Evolutionary conservation across 805 yeast genomes (phyloP).

Genomic region (Lipomyces anomalus): DNA sequence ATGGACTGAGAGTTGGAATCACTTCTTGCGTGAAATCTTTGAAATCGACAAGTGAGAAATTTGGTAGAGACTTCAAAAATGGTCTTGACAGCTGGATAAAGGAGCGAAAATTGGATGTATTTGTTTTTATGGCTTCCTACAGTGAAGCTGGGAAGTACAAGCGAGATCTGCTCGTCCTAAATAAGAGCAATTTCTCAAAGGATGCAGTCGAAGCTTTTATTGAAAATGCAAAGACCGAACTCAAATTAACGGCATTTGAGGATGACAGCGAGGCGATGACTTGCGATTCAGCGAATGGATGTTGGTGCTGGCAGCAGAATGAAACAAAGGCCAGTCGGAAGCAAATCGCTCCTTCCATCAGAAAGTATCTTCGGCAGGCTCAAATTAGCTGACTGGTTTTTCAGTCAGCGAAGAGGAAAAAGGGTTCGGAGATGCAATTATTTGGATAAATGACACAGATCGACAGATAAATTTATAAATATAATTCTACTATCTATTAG

Average conservation of each 20-base stretch:
- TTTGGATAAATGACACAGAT: too few species aligned
- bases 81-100: constrained; percentile 32
- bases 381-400: too few species aligned
- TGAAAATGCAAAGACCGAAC: constrained; percentile 22
- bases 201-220: constrained; percentile 21
- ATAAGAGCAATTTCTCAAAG: constrained; percentile 23
- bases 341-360: constrained; percentile 69
- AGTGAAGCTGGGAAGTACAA: constrained; percentile 32
- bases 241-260: constrained; percentile 28
- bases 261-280: constrained; percentile 8
- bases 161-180: constrained; percentile 42
- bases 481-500: too few species aligned
- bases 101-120: constrained; percentile 37
- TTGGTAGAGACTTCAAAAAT: constrained; percentile 27
- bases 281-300: constrained; percentile 14
- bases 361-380: constrained; percentile 20
- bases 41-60: constrained; percentile 42
- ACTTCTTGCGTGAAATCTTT: constrained; percentile 66
- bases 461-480: too few species aligned
- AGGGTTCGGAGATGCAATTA: too few species aligned
- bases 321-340: constrained; percentile 69
- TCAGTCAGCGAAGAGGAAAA: too few species aligned
- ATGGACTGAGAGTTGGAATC: constrained; percentile 53
- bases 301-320: constrained; percentile 40
- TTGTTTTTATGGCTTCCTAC: constrained; percentile 47